Conservation (phyloP, 192 early-diverging fungal genomes). For the Linnemannia elongata region DNA sequence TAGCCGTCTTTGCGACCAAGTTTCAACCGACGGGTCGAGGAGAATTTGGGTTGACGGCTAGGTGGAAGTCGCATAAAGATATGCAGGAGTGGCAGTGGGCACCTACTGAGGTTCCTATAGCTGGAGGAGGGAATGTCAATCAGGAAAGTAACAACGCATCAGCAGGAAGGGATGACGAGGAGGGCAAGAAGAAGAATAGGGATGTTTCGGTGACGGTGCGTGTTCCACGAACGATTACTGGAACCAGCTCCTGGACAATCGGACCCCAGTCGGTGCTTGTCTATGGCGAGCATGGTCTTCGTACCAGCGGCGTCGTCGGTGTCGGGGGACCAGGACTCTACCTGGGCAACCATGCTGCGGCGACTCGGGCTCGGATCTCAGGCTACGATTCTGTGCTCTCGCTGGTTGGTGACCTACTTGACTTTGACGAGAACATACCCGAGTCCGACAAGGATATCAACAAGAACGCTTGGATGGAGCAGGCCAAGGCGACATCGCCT, state of each 20-base stretch:
- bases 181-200: neutral
- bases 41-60: constrained; percentile 46
- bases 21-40: constrained; percentile 47
- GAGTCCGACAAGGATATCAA: constrained; percentile 48
- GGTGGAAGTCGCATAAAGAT: constrained; percentile 48
- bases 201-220: constrained; percentile 36
- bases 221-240: constrained; percentile 37
- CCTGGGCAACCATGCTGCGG: constrained; percentile 53
- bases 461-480: constrained; percentile 46
- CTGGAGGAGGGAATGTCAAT: neutral
- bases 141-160: neutral
- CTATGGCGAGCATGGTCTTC: constrained; percentile 35
- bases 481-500: constrained; percentile 17
- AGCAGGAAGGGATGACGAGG: neutral
- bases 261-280: constrained; percentile 51
- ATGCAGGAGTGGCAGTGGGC: constrained; percentile 46
- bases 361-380: constrained; percentile 45
- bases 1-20: constrained; percentile 42
- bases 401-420: constrained; percentile 36
- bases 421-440: constrained; percentile 52
- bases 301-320: constrained; percentile 9
- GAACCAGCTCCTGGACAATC: constrained; percentile 38
- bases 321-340: constrained; percentile 49
- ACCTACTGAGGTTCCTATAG: constrained; percentile 2
- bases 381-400: constrained; percentile 49